Percentiles rank a stretch among this genome's conserved stretches.
Evolutionary conservation across 73 alveolate species (phyloP).

Genomic region (Stentor coeruleus): DNA sequence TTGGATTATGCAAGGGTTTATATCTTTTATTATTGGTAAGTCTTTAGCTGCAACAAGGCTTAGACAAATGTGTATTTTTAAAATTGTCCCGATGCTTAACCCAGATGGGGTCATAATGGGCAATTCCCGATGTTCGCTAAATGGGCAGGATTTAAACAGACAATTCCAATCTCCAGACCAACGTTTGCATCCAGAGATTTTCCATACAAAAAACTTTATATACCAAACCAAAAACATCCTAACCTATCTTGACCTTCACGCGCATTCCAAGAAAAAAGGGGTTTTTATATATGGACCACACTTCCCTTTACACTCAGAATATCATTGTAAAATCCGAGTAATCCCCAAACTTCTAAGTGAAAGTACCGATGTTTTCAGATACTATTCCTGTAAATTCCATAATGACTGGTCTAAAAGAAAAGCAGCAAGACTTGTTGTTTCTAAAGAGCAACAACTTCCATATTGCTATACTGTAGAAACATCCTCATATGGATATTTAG

Average conservation of each 20-base stretch:
- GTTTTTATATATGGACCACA: constrained; percentile 84
- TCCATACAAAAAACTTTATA: constrained; percentile 62
- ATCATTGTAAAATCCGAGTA: constrained; percentile 45
- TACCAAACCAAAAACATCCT: constrained; percentile 63
- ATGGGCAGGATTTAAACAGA: constrained; percentile 89
- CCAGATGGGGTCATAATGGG: constrained; percentile 96
- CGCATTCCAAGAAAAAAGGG: constrained; percentile 81
- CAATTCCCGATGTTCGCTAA: constrained; percentile 74
- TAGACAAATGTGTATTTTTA: constrained; percentile 64
- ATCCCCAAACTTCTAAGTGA: constrained; percentile 46
- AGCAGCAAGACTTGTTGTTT: constrained; percentile 62
- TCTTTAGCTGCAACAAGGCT: constrained; percentile 32
- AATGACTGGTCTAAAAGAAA: constrained; percentile 40
- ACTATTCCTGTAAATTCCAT: constrained; percentile 49
- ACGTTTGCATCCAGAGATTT: constrained; percentile 71
- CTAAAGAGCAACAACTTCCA: constrained; percentile 52
- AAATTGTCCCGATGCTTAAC: constrained; percentile 85
- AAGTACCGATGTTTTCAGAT: constrained; percentile 32
- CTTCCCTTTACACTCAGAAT: constrained; percentile 46
- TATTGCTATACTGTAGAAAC: constrained; percentile 58
- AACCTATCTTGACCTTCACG: constrained; percentile 84
- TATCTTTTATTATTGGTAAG: constrained; percentile 42
- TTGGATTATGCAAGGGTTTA: constrained; percentile 49
- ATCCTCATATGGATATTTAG: constrained; percentile 54
- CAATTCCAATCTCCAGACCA: constrained; percentile 82